phyloP scores from a whole-genome alignment of 2,329 filamentous ascomycete genomes.

The Epichloe baconii region DNA sequence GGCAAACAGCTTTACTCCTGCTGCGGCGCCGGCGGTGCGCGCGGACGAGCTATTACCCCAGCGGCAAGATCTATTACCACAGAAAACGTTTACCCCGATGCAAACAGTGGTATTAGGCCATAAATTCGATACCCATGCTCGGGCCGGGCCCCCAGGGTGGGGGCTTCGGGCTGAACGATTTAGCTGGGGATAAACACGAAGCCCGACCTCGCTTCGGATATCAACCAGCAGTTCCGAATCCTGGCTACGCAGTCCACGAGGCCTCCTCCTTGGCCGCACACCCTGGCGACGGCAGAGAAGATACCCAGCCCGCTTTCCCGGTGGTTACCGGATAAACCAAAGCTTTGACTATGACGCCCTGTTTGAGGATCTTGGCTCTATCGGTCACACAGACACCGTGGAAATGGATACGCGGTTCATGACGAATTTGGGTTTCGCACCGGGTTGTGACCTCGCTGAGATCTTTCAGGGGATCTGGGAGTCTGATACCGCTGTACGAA shows the following conservation, averaged over 20 bases:
- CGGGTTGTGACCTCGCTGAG: conserved; percentile 45
- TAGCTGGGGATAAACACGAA: not conserved
- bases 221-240: not conserved
- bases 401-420: conserved; percentile 50
- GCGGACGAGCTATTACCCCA: not conserved
- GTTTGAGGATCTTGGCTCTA: conserved; percentile 38
- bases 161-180: not conserved
- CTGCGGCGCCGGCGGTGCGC: not conserved
- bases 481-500: conserved; percentile 7
- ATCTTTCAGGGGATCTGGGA: conserved; percentile 30
- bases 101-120: not conserved
- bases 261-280: not conserved
- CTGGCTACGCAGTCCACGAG: not conserved
- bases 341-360: conserved; percentile 36
- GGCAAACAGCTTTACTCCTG: not conserved
- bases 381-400: conserved; percentile 34
- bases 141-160: not conserved
- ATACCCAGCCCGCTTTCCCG: not conserved
- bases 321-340: conserved; percentile 8
- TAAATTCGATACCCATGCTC: not conserved
- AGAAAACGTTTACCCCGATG: not conserved
- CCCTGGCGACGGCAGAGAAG: not conserved
- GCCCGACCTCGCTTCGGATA: not conserved
- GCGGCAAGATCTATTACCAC: not conserved
- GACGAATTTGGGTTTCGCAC: conserved; percentile 52